phyloP scores from a whole-genome alignment of 148 eudicot species.

The Rhododendron simsii region DNA sequence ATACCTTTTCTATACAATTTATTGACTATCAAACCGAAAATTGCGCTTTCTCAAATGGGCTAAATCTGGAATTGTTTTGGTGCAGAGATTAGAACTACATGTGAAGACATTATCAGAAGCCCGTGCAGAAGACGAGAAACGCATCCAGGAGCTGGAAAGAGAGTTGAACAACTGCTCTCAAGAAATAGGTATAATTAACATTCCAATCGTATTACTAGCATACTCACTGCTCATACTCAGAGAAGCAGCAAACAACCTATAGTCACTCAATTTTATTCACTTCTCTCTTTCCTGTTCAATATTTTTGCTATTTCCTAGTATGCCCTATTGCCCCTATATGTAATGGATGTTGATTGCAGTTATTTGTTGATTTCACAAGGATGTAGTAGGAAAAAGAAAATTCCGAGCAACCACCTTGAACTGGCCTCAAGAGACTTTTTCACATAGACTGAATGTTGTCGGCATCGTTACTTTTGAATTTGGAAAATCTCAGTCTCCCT shows the following conservation, averaged over 20 bases:
- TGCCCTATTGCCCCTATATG: not conserved
- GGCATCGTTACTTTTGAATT: not conserved
- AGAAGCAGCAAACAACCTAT: not conserved
- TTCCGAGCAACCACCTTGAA: not conserved
- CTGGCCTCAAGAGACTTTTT: slow-evolving; percentile 1
- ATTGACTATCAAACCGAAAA: not conserved
- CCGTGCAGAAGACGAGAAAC: slow-evolving; percentile 48
- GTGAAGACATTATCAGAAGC: slow-evolving; percentile 53
- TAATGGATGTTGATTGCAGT: not conserved
- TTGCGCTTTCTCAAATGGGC: not conserved
- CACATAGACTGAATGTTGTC: not conserved
- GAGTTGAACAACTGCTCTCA: slow-evolving; percentile 57
- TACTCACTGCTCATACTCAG: not conserved
- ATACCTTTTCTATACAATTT: not conserved
- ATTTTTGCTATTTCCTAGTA: not conserved
- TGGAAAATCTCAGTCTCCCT: not conserved
- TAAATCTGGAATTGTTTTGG: slow-evolving; percentile 9
- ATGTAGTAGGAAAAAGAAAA: not conserved
- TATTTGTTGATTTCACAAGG: not conserved
- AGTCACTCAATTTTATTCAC: not conserved
- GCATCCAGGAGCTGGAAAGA: slow-evolving; percentile 55
- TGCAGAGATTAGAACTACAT: slow-evolving; percentile 64
- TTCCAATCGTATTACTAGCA: not conserved
- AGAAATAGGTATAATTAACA: slow-evolving; percentile 57
- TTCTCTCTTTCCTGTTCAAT: not conserved